A percentile compares a stretch with the other conserved stretches of the same genome.
Conservation (phyloP, 1,284 basidiomycete species). For the Rhizoctonia solani region DNA sequence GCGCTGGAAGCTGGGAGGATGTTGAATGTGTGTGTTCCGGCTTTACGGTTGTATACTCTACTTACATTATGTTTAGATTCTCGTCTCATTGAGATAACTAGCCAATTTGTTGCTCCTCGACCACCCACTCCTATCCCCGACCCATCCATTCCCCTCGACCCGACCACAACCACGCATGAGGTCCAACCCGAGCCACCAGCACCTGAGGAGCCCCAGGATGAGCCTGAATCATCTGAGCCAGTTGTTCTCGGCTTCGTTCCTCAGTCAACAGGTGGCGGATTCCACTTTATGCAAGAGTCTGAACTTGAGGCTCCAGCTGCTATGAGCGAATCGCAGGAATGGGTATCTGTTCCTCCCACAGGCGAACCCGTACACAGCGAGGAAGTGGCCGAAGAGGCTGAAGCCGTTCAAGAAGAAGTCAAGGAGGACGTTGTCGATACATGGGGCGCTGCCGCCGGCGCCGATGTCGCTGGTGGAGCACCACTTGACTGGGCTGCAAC, state of each 20-base stretch:
- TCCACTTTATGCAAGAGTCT: conserved; percentile 31
- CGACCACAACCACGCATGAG: not conserved
- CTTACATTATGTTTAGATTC: not conserved
- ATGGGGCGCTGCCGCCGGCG: not conserved
- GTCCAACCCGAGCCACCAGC: not conserved
- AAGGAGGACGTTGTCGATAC: conserved; percentile 3
- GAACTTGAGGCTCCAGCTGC: conserved; percentile 43
- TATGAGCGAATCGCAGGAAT: conserved; percentile 37
- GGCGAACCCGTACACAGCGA: conserved; percentile 45
- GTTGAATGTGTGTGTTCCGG: conserved; percentile 37
- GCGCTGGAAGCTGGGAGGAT: conserved; percentile 39
- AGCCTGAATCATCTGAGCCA: not conserved
- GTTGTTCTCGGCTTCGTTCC: conserved; percentile 7
- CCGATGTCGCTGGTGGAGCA: conserved; percentile 5
- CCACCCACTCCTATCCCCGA: conserved; percentile 24
- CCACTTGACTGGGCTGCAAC: conserved; percentile 16
- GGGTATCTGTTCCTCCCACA: conserved; percentile 37
- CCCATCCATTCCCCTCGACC: conserved; percentile 7
- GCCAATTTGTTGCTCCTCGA: conserved; percentile 31
- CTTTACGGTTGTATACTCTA: not conserved
- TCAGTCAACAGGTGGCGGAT: not conserved
- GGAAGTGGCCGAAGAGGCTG: conserved; percentile 42
- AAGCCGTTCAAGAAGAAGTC: conserved; percentile 40
- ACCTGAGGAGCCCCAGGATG: not conserved
- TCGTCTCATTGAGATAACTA: conserved; percentile 33